A percentile compares a stretch with the other conserved stretches of the same genome.
Evolutionary conservation across 1,284 basidiomycete species (phyloP).

Genomic region (Butyriboletus appendiculatus): DNA sequence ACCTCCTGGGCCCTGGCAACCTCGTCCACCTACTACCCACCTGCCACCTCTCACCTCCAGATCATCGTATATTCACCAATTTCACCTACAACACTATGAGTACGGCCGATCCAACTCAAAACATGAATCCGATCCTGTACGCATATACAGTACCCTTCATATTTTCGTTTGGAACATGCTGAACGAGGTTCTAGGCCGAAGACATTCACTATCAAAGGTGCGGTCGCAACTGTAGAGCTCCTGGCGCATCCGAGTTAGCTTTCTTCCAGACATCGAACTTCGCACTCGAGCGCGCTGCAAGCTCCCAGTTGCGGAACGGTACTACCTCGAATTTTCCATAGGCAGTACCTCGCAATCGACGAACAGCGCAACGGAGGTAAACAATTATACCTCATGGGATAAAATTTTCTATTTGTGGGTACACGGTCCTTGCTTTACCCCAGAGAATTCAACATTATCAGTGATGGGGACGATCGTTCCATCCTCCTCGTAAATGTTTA

Average conservation of each 20-base stretch:
- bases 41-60: too few species aligned
- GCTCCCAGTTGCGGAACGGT: background rate
- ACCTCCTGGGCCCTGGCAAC: too few species aligned
- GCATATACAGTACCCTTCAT: background rate
- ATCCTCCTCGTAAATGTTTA: background rate
- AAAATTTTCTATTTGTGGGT: conserved; percentile 7
- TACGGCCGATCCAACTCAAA: background rate
- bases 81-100: background rate
- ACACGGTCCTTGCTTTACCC: background rate
- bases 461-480: background rate
- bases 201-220: background rate
- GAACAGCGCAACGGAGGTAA: background rate
- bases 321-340: background rate
- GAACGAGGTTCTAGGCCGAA: background rate
- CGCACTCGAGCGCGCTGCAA: background rate
- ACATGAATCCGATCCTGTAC: background rate
- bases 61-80: background rate
- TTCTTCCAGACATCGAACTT: conserved; percentile 7
- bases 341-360: background rate
- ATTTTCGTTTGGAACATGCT: background rate
- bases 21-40: too few species aligned
- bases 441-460: background rate
- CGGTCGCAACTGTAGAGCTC: background rate
- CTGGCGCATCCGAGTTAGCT: background rate
- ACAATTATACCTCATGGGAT: background rate